Evolutionary conservation across 2,329 filamentous ascomycete species (phyloP), one percentile per base, ranked within the genome.

Genomic region (Epicoccum sorghinum): DNA sequence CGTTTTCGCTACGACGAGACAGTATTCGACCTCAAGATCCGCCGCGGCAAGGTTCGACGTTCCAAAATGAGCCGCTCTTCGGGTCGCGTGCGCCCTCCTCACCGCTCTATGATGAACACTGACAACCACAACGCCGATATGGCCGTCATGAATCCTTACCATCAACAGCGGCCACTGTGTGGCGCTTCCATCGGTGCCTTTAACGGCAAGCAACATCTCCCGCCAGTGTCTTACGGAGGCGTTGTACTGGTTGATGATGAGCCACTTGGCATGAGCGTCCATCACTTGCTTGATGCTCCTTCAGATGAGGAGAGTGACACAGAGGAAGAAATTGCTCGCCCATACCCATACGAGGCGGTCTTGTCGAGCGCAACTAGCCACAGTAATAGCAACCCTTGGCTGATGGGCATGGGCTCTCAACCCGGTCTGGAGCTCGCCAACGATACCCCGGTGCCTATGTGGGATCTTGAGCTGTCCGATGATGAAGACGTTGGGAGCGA

Each of bases 171-270:
- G 22, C 93, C 93, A 0, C 76, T 85, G 0, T 96, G 93, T 62
- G 93, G 93, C 1, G 93, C 93, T 7, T 96, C 92, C 38, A 97
- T 98, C 55, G 93, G 93, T 6, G 93, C 93, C 0, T 97, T 91
- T 80, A 87, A 90, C 45, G 86, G 92, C 60, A 87, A 90, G 39
- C 87, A 90, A 38, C 93, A 97, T 69, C 80, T 97, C 3, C 92
- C 93, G 5, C 91, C 93, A 2, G 93, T 96, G 3, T 96, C 91
- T 29, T 92, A 96, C 62, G 93, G 93, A 10, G 93, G 93, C 7
- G 82, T 96, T 4, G 86, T 98, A 36, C 78, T 95, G 29, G 86
- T 98, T 1, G 92, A 98, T 68, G 86, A 89, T 50, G 87, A 89
- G 71, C 86, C 90, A 0, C 95, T 92, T 67, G 93, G 93, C 10